Evolutionary conservation across 768 basidiomycete species (phyloP).

Genomic region (Gymnopilus dilepis): DNA sequence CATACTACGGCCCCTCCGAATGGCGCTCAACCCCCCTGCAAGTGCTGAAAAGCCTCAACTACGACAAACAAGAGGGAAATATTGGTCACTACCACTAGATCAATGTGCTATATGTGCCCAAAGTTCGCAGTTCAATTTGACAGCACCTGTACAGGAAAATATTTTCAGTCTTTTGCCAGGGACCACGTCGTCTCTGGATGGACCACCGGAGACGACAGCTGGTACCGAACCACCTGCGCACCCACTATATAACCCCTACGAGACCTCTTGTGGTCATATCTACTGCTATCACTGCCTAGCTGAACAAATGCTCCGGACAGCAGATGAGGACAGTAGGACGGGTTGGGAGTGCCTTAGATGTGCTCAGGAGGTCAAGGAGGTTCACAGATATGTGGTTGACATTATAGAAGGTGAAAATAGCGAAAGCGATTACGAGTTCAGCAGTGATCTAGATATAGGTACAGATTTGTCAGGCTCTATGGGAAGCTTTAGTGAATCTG

Average conservation of each 20-base stretch:
- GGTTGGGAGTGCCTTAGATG: slow-evolving; percentile 90
- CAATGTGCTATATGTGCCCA: slow-evolving; percentile 93
- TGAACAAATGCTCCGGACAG: slow-evolving; percentile 76
- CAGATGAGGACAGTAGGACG: slow-evolving; percentile 62
- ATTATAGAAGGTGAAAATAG: slow-evolving; percentile 43
- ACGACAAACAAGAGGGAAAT: slow-evolving; percentile 57
- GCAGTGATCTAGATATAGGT: slow-evolving; percentile 53
- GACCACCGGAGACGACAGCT: slow-evolving; percentile 20
- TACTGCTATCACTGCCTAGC: slow-evolving; percentile 97
- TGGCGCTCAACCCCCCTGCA: slow-evolving; percentile 11
- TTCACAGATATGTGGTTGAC: slow-evolving; percentile 62
- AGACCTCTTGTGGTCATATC: slow-evolving; percentile 80
- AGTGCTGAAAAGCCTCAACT: neutral
- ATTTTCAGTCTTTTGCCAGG: slow-evolving; percentile 44
- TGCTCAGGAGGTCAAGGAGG: slow-evolving; percentile 63
- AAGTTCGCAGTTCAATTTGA: slow-evolving; percentile 66
- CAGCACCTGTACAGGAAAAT: slow-evolving; percentile 57
- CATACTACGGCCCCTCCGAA: slow-evolving; percentile 35
- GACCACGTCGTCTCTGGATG: slow-evolving; percentile 20
- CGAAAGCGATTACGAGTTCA: slow-evolving; percentile 66
- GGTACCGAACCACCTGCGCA: slow-evolving; percentile 51
- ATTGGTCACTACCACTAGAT: slow-evolving; percentile 67
- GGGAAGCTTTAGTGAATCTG: slow-evolving; percentile 56
- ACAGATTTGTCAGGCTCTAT: slow-evolving; percentile 64
- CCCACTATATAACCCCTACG: slow-evolving; percentile 83